A percentile compares a stretch with the other conserved stretches of the same genome.
Evolutionary conservation across 805 yeast genomes (phyloP).

Genomic region (Kazachstania viticola): DNA sequence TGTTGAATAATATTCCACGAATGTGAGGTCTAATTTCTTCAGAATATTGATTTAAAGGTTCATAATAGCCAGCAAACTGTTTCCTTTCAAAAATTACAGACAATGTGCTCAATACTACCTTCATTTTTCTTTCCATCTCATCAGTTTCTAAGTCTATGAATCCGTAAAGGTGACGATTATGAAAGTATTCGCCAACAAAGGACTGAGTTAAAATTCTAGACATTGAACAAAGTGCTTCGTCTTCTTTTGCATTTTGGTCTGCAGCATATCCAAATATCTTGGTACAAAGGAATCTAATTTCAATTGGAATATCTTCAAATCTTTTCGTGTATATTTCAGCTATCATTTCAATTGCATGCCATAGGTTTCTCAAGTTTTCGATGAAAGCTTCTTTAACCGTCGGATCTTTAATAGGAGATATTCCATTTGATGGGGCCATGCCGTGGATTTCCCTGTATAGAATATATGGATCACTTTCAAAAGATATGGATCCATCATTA

Average conservation of each 20-base stretch:
- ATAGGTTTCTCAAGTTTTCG: conserved; percentile 55
- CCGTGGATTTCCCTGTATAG: conserved; percentile 37
- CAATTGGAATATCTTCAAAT: conserved; percentile 40
- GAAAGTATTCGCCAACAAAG: conserved; percentile 16
- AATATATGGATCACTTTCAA: conserved; percentile 70
- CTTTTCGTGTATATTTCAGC: conserved; percentile 35
- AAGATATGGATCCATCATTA: conserved; percentile 34
- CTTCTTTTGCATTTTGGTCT: conserved; percentile 43
- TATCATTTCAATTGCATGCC: conserved; percentile 58
- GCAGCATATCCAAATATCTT: conserved; percentile 32
- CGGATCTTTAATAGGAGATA: conserved; percentile 71
- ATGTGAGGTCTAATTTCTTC: conserved; percentile 21
- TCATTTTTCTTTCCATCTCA: conserved; percentile 10
- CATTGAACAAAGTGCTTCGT: conserved; percentile 54
- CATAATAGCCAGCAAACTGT: conserved; percentile 20
- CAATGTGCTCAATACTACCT: conserved; percentile 11
- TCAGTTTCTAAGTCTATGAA: conserved; percentile 2
- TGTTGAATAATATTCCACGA: conserved; percentile 14
- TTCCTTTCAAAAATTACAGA: conserved; percentile 19
- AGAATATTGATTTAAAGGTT: conserved; percentile 26
- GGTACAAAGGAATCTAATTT: conserved; percentile 44
- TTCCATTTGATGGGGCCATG: conserved; percentile 32
- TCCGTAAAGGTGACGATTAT: conserved; percentile 17
- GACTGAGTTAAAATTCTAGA: conserved; percentile 25
- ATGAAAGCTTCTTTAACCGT: conserved; percentile 65